Base-by-base conservation (phyloP, 768 basidiomycete species). In the Xerocomus brunneocitrinus region DNA sequence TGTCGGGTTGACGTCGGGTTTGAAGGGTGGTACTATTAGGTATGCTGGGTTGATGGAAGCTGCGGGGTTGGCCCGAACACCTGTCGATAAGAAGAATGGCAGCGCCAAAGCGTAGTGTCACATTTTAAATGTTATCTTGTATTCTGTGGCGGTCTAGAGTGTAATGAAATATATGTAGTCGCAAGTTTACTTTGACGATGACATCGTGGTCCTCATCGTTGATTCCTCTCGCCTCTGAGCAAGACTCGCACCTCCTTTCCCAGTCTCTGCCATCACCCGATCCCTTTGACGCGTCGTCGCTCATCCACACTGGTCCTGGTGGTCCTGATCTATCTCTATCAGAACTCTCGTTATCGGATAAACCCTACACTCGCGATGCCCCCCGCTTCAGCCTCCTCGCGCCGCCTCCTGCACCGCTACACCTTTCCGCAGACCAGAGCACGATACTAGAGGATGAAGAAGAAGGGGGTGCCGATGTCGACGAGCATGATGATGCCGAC, bases 321-420 rank as follows among this genome's bases (percentile, higher is more conserved):
- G 74, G 73, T 32, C 75, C 73, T 55, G 82, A 83, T 64, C 73
- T 83, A 3, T 83, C 81, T 6, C 65, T 83, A 42, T 81, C 82
- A 1, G 82, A 83, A 54, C 74, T 83, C 5, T 81, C 77, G 16
- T 60, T 80, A 36, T 62, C 69, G 45, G 73, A 79, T 35, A 68
- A 58, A 41, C 64, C 62, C 7, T 49, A 51, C 40, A 44, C 47
- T 53, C 67, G 51, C n/a, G 67, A 69, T 52, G 59, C 51, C 6
- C 68, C 68, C 25, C 69, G 69, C 53, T 69, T 69, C 50, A 69
- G 68, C 50, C 62, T 69, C 25, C 68, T 69, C 39, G 68, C 68
- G 43, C 68, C 69, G 22, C 50, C 64, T 24, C 58, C 64, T n/a
- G 53, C 47, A 6, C 56, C 55, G 6, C 24, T 45, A 5, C 50